Evolutionary conservation across 164 flowering plant genomes (phyloP).

Genomic region (Vitis vinifera): ASM3070453v1 NC_081811.1:25979501-25980000

Average conservation of each 20-base stretch:
- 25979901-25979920: background rate
- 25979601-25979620: conserved; percentile 43
- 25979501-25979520: background rate
- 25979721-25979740: conserved; percentile 66
- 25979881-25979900: conserved; percentile 3
- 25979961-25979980: background rate
- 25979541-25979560: conserved; percentile 8
- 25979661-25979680: conserved; percentile 37
- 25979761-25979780: conserved; percentile 38
- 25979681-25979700: conserved; percentile 64
- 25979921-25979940: background rate
- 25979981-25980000: background rate
- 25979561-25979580: conserved; percentile 44
- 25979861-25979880: conserved; percentile 59
- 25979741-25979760: conserved; percentile 54
- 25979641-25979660: conserved; percentile 40
- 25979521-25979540: conserved; percentile 2
- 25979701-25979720: conserved; percentile 64
- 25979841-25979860: conserved; percentile 87
- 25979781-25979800: conserved; percentile 71
- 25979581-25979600: conserved; percentile 52
- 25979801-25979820: conserved; percentile 59
- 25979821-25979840: conserved; percentile 80
- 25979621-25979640: conserved; percentile 28
- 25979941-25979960: background rate